Percentiles rank a stretch among this genome's conserved stretches.
Evolutionary conservation across 768 basidiomycete species (phyloP).

Genomic region (Pleurotus citrinopileatus): DNA sequence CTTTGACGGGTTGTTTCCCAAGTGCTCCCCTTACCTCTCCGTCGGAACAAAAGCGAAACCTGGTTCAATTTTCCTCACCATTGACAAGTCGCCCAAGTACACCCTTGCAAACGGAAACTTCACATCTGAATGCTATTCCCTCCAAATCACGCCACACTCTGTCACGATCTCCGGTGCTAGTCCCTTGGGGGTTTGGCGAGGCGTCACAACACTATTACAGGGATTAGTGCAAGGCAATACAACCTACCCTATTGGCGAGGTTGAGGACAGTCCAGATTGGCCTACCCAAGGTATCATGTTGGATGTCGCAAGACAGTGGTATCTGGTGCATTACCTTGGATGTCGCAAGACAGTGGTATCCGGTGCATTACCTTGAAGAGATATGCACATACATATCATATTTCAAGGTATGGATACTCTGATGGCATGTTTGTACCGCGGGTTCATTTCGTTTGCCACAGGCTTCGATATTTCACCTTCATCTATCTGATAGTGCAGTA

Average conservation of each 20-base stretch:
- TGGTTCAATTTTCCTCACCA: constrained; percentile 26
- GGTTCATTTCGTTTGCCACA: background rate
- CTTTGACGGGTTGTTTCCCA: constrained; percentile 10
- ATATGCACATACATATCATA: background rate
- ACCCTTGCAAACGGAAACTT: constrained; percentile 32
- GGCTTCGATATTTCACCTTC: constrained; percentile 17
- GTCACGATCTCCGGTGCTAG: constrained; percentile 31
- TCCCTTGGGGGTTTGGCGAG: constrained; percentile 40
- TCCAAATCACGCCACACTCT: constrained; percentile 24
- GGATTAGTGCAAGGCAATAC: constrained; percentile 27
- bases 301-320: constrained; percentile 45
- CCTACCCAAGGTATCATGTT: constrained; percentile 44
- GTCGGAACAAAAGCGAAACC: background rate
- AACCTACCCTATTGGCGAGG: constrained; percentile 29
- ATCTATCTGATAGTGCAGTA: constrained; percentile 20
- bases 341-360: constrained; percentile 43
- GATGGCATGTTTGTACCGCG: background rate
- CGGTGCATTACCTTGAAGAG: constrained; percentile 15
- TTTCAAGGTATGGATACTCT: constrained; percentile 20
- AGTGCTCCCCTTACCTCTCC: background rate
- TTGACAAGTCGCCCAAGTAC: constrained; percentile 22
- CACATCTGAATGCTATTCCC: constrained; percentile 38
- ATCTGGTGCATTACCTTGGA: constrained; percentile 30
- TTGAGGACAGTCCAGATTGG: constrained; percentile 40
- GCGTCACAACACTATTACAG: constrained; percentile 40